Base-by-base conservation (phyloP, 768 basidiomycete species). In the Boletus patriciae region DNA sequence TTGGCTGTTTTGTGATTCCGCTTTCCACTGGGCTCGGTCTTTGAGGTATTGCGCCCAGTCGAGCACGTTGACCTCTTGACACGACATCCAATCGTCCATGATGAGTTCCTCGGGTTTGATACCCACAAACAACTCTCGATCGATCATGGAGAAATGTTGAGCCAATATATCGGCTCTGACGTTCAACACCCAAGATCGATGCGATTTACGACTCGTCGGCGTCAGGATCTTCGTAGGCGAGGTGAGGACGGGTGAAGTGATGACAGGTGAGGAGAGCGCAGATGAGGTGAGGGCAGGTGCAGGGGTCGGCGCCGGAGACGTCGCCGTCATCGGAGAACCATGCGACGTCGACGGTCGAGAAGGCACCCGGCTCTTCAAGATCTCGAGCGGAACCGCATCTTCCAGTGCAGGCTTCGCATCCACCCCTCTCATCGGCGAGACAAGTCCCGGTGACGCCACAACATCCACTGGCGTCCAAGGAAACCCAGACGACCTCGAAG, bases 61-160 rank as follows among this genome's bases (percentile, higher is more conserved):
- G 18, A 90, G 77, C 21, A 90, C 81, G 62, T 90, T 81, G 12
- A 83, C 80, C 31, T 78, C 87, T 54, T 82, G 77, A 46, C 81
- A 79, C 11, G 78, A 77, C 70, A 80, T 77, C 87, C 87, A 88
- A 38, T 88, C 84, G 47, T 84, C 81, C 58, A 85, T 78, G 38
- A 92, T 84, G n/a, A 94, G 78, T 65, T 96, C 94, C 65, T 94
- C 91, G 66, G 94, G 94, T 62, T 87, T 88, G 70, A 96, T 80
- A 13, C 83, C 81, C 70, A 90, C 84, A 69, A 94, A 92, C 52
- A 95, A 74, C 62, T 95, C 93, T 25, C 90, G 81, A 60, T 96
- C 93, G 60, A 96, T 92, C 80, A 92, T 87, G 8, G 88, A 80
- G 65, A 95, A 90, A 63, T 94, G 90, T 50, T 85, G 79, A 1